These are phyloP conservation scores for Lasiodiplodia theobromae DNA, from an alignment of 2,329 filamentous ascomycete species.

Conservation along the genomic window DNA sequence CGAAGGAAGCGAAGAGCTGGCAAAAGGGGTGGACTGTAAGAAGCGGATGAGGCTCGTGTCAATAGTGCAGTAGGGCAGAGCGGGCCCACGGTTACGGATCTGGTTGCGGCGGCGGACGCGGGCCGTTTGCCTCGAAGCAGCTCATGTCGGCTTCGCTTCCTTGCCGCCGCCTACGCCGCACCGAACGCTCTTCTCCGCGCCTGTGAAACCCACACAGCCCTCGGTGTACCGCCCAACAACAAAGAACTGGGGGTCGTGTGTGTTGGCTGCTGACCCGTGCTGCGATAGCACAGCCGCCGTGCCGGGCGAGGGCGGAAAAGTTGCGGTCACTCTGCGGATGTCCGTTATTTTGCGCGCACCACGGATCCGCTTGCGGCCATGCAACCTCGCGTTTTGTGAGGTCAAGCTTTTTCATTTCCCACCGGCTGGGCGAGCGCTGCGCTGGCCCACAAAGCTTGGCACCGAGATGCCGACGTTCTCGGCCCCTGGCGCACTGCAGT, in stretches of 20 bases:
- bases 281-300: background rate
- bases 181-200: background rate
- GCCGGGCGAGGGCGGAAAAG: conserved; percentile 9
- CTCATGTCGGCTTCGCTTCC: background rate
- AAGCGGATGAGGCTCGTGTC: background rate
- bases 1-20: background rate
- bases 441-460: conserved; percentile 17
- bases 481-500: background rate
- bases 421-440: conserved; percentile 1
- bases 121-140: background rate
- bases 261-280: background rate
- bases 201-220: background rate
- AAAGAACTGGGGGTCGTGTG: background rate
- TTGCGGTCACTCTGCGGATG: conserved; percentile 12
- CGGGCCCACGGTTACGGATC: background rate
- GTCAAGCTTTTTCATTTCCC: conserved; percentile 18
- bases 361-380: background rate
- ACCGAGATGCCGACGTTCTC: background rate
- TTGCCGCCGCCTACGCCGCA: background rate
- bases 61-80: conserved; percentile 1
- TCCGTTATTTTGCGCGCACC: background rate
- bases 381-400: background rate
- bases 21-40: conserved; percentile 5
- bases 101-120: background rate
- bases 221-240: background rate